Evolutionary conservation across 305 asterid species (phyloP).

Genomic region (Rubia peregrina): DNA sequence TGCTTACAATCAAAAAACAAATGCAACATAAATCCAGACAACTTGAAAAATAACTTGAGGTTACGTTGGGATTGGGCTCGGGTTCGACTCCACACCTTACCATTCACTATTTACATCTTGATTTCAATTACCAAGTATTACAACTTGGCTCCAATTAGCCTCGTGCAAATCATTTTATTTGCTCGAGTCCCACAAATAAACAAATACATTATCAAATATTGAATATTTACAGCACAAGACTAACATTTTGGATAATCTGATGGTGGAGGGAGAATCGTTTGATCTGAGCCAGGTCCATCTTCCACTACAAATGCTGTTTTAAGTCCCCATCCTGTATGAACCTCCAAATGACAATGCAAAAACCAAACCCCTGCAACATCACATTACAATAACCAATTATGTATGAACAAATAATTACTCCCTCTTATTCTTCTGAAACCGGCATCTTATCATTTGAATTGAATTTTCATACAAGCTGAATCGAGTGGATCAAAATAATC

Average conservation of each 20-base stretch:
- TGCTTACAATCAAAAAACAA: too few species aligned
- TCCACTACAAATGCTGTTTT: slow-evolving; percentile 47
- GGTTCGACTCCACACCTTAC: too few species aligned
- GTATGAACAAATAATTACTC: background rate
- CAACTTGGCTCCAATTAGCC: slow-evolving; percentile 6
- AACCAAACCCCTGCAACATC: slow-evolving; percentile 40
- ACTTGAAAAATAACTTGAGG: too few species aligned
- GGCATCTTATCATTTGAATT: background rate
- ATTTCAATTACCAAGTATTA: background rate
- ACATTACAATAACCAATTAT: background rate
- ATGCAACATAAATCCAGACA: too few species aligned
- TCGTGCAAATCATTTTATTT: background rate
- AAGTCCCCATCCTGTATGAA: slow-evolving; percentile 48
- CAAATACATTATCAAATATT: background rate
- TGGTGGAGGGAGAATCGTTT: slow-evolving; percentile 39
- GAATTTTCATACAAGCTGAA: too few species aligned
- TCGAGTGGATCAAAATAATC: background rate
- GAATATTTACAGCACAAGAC: background rate
- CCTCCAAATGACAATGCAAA: slow-evolving; percentile 48
- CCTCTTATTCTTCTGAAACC: background rate
- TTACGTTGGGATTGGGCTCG: too few species aligned
- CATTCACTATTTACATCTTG: background rate
- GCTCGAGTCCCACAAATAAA: slow-evolving; percentile 8
- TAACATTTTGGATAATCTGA: slow-evolving; percentile 32
- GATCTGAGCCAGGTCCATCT: slow-evolving; percentile 33